phyloP scores from a whole-genome alignment of 495 filamentous ascomycete species.

The Aspergillus coremiiformis region DNA sequence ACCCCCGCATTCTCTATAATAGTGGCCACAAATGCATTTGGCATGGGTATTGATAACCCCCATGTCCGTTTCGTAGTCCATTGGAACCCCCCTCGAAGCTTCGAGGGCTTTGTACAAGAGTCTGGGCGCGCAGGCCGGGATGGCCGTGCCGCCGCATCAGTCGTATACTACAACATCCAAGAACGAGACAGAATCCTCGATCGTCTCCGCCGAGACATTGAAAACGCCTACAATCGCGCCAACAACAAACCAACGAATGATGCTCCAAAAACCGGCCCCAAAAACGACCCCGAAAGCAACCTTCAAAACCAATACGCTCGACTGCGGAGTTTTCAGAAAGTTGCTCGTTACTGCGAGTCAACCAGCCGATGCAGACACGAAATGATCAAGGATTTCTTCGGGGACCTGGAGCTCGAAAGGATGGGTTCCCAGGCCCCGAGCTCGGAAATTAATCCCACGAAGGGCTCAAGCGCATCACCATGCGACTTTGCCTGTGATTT shows the following conservation, averaged over 20 bases:
- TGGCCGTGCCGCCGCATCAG: constrained; percentile 74
- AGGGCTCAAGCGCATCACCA: constrained; percentile 20
- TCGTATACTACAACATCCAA: constrained; percentile 81
- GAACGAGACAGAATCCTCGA: constrained; percentile 70
- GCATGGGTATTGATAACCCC: constrained; percentile 96
- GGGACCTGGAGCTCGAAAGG: constrained; percentile 47
- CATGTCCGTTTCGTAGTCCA: constrained; percentile 91
- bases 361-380: constrained; percentile 66
- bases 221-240: constrained; percentile 31
- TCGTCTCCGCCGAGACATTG: constrained; percentile 32
- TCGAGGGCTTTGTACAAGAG: constrained; percentile 95
- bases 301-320: constrained; percentile 35
- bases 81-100: constrained; percentile 85
- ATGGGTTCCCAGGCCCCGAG: constrained; percentile 33
- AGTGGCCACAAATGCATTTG: constrained; percentile 90
- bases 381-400: constrained; percentile 74
- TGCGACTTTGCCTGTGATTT: constrained; percentile 89
- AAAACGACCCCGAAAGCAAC: neutral
- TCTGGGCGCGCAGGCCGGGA: constrained; percentile 87
- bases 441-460: neutral
- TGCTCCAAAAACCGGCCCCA: neutral
- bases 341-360: constrained; percentile 76
- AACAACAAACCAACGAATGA: constrained; percentile 8
- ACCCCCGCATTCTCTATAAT: constrained; percentile 71
- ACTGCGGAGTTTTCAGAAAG: constrained; percentile 42